These are phyloP conservation scores for Phyllosticta ampelicida DNA, from an alignment of 2,329 filamentous ascomycete species.

Conservation along the genomic window DNA sequence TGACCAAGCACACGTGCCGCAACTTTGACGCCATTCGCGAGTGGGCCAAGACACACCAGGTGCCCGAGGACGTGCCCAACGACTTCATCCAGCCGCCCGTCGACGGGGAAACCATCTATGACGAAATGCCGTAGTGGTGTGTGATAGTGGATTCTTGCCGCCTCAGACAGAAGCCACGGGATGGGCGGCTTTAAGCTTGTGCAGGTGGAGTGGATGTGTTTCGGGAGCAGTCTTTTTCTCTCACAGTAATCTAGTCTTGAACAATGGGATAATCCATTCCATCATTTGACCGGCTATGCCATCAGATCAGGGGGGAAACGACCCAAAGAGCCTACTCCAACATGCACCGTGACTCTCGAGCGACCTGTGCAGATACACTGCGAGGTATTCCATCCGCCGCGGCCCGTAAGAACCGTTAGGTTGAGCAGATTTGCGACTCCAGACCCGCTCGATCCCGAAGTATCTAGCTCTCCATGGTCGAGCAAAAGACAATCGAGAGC, in stretches of 20 bases:
- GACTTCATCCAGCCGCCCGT: slow-evolving; percentile 35
- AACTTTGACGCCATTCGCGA: slow-evolving; percentile 43
- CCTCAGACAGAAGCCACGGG: no score
- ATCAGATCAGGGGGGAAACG: no score
- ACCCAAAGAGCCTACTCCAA: not conserved
- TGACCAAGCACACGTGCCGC: slow-evolving; percentile 48
- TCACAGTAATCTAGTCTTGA: no score
- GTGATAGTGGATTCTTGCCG: no score
- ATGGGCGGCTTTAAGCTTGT: no score
- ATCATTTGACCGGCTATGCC: no score
- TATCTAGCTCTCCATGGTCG: not conserved
- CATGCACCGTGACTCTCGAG: not conserved
- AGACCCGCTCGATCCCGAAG: not conserved
- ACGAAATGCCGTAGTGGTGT: slow-evolving; percentile 20
- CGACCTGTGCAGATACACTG: no score
- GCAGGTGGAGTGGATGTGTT: no score
- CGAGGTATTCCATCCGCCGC: not conserved
- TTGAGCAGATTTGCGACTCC: not conserved
- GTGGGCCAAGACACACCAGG: slow-evolving; percentile 46
- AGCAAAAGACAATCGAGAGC: not conserved
- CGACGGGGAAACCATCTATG: slow-evolving; percentile 21
- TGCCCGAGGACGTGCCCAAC: slow-evolving; percentile 32
- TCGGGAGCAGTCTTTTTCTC: no score
- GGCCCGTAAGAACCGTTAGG: not conserved
- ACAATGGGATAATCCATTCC: no score